Evolutionary conservation across 1,139 yeast genomes (phyloP).

Genomic region (Blastobotrys malaysiensis): DNA sequence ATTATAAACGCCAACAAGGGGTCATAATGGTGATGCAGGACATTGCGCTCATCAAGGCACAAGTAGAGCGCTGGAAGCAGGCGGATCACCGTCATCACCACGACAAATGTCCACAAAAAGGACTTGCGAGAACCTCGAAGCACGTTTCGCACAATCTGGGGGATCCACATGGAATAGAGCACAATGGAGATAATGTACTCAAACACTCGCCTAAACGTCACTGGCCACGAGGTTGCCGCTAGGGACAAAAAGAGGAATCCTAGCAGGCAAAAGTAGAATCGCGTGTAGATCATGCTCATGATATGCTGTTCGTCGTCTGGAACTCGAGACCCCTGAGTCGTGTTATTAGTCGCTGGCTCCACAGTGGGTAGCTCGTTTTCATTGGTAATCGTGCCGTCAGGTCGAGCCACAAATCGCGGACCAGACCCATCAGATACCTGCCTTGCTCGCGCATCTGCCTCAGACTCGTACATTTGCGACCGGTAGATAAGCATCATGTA

Average conservation of each 20-base stretch:
- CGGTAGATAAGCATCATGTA: slow-evolving; percentile 64
- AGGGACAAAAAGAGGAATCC: slow-evolving; percentile 53
- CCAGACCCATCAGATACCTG: slow-evolving; percentile 14
- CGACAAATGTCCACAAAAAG: slow-evolving; percentile 63
- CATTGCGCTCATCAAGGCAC: slow-evolving; percentile 37
- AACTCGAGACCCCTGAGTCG: slow-evolving; percentile 9
- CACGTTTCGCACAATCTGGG: slow-evolving; percentile 78
- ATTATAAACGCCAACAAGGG: slow-evolving; percentile 43
- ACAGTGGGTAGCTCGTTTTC: slow-evolving; percentile 12
- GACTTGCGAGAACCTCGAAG: slow-evolving; percentile 62
- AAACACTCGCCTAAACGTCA: slow-evolving; percentile 46
- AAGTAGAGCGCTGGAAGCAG: slow-evolving; percentile 62
- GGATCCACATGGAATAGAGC: slow-evolving; percentile 79
- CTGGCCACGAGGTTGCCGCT: slow-evolving; percentile 62
- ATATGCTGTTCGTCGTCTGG: slow-evolving; percentile 51
- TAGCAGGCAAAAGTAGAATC: slow-evolving; percentile 57
- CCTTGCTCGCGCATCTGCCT: slow-evolving; percentile 46
- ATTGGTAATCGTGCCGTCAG: slow-evolving; percentile 20
- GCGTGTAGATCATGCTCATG: slow-evolving; percentile 55
- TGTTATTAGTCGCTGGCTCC: slow-evolving; percentile 7
- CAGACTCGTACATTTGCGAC: slow-evolving; percentile 70
- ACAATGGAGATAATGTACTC: slow-evolving; percentile 51
- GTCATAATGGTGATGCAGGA: slow-evolving; percentile 56
- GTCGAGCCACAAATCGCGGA: slow-evolving; percentile 13
- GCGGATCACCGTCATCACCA: slow-evolving; percentile 61